Percentiles rank a stretch among this genome's conserved stretches.
These are phyloP conservation scores for Aspergillus sp. DNA, from an alignment of 2,329 filamentous ascomycete genomes.

Conservation along the genomic window DNA sequence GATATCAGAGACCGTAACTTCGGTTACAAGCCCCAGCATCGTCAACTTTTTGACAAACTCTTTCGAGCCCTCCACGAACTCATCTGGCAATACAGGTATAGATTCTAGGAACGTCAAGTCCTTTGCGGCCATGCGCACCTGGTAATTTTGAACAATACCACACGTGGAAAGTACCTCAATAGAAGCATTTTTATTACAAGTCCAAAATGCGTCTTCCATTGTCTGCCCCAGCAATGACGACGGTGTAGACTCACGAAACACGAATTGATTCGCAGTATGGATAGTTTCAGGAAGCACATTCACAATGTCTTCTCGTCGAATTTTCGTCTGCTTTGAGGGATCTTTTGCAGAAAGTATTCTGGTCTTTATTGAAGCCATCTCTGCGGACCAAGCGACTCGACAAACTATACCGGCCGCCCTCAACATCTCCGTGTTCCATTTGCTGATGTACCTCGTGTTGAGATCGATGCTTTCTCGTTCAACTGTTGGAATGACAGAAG, in stretches of 20 bases:
- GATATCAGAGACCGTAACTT: constrained; percentile 85
- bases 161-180: constrained; percentile 87
- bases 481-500: constrained; percentile 94
- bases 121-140: constrained; percentile 74
- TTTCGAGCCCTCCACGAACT: constrained; percentile 65
- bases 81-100: constrained; percentile 80
- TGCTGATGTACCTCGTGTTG: constrained; percentile 90
- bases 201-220: constrained; percentile 97
- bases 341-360: constrained; percentile 51
- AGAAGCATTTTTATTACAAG: constrained; percentile 74
- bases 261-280: constrained; percentile 84
- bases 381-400: constrained; percentile 80
- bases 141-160: constrained; percentile 79
- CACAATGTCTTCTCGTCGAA: constrained; percentile 63
- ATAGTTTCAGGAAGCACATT: constrained; percentile 74
- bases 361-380: constrained; percentile 74
- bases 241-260: constrained; percentile 86
- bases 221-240: constrained; percentile 78
- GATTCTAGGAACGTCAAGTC: constrained; percentile 78
- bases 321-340: constrained; percentile 45
- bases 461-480: constrained; percentile 96
- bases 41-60: constrained; percentile 77
- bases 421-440: constrained; percentile 93
- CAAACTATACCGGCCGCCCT: constrained; percentile 87
- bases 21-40: constrained; percentile 81